Base-by-base conservation (phyloP, 2,329 filamentous ascomycete genomes). In the Fusarium multiceps region DNA sequence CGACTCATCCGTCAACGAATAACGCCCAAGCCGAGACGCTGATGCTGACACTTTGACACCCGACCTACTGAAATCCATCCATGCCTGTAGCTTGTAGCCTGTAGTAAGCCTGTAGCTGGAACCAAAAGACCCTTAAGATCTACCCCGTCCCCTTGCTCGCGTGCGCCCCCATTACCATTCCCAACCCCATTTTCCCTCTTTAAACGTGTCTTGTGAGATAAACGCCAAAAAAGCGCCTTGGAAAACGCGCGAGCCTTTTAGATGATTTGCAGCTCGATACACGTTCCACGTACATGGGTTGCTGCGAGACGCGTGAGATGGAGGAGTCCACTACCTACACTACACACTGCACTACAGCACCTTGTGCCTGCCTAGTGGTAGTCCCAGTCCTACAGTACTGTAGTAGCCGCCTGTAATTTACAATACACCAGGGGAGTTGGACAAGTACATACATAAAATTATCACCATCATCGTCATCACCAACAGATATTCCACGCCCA, bases 221-320 rank as follows among this genome's bases (percentile, higher is more conserved):
- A 50, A 65, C 60, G 62, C 62, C 62, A 64, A 65, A 59, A 45
- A 60, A 54, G 21, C 63, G 72, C 64, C 62, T 57, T 57, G 59
- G 46, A 67, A 67, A 47, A 66, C 68, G 63, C 72, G 72, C 69
- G 59, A 59, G 47, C 37, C 48, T 41, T 20, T 63, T 66, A 64
- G 55, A 68, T 71, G 70, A 72, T 69, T 74, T 73, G 69, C 73
- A 71, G 68, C 59, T 67, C 63, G 57, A 51, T 58, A 74, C 73
- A 75, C 73, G 72, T 70, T 51, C 63, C 70, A 71, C 72, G 73
- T 73, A 64, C 72, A 75, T 73, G 73, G 73, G 58, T 66, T 73
- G 68, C 70, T 75, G 72, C 73, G 70, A 71, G 72, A 72, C 73
- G 73, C 73, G 73, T 75, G 72, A 73, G 50, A 63, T 59, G 20